These are phyloP conservation scores for Annulohypoxylon nitens DNA, from an alignment of 495 filamentous ascomycete species.

Conservation along the genomic window DNA sequence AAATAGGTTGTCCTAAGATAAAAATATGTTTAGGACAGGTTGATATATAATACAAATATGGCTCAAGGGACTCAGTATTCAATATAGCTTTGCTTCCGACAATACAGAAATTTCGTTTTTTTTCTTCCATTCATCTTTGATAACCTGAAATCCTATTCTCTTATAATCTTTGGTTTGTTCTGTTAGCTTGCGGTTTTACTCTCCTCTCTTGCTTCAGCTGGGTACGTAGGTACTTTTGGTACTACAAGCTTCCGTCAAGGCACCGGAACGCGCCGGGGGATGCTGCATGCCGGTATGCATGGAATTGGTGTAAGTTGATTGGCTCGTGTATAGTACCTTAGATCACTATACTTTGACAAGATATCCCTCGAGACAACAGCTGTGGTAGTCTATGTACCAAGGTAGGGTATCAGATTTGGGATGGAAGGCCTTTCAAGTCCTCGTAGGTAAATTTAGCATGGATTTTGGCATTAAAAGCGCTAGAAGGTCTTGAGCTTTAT, in stretches of 20 bases:
- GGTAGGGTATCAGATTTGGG: too few species aligned
- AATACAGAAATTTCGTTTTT: background rate
- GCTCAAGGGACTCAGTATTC: background rate
- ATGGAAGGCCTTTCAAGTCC: too few species aligned
- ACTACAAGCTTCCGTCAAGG: background rate
- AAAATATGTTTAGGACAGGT: background rate
- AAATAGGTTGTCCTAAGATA: background rate
- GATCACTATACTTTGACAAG: background rate
- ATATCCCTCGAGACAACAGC: background rate
- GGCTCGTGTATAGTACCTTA: conserved; percentile 10
- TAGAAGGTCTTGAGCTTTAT: too few species aligned
- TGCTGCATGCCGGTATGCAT: conserved; percentile 2
- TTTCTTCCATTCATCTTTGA: background rate
- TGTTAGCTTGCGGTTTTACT: background rate
- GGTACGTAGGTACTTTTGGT: background rate
- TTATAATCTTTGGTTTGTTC: too few species aligned
- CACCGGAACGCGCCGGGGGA: background rate
- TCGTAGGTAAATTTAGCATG: too few species aligned
- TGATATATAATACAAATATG: background rate
- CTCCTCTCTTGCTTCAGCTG: background rate
- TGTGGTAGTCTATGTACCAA: too few species aligned
- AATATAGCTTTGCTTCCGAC: background rate
- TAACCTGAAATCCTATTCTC: background rate
- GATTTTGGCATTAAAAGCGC: too few species aligned
- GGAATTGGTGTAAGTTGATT: conserved; percentile 43